Percentiles rank a stretch among this genome's conserved stretches.
phyloP scores from a whole-genome alignment of 164 flowering plant species.

The Taxillus chinensis region DNA sequence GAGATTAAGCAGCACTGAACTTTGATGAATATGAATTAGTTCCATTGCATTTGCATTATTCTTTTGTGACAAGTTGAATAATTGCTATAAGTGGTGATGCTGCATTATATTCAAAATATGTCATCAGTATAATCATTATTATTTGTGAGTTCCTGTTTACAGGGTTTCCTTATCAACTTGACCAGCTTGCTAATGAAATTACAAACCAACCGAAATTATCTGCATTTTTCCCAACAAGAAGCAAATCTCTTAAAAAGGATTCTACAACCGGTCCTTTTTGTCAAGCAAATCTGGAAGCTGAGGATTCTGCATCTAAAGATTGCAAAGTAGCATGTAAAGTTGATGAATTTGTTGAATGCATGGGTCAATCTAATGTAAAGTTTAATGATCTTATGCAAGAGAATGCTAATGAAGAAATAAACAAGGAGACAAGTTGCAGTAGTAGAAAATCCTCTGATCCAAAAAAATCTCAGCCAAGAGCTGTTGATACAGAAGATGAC shows the following conservation, averaged over 20 bases:
- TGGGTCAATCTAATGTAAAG: constrained; percentile 13
- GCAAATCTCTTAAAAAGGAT: constrained; percentile 17
- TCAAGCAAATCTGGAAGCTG: constrained; percentile 22
- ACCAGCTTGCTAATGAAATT: constrained; percentile 49
- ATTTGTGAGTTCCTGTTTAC: constrained; percentile 9
- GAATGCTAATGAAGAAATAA: constrained; percentile 4
- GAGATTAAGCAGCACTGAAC: no score
- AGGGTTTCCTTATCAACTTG: constrained; percentile 95
- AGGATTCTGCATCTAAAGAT: constrained; percentile 14
- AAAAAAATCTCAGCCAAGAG: constrained; percentile 8
- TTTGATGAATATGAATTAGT: no score
- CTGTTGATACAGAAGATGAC: constrained; percentile 15
- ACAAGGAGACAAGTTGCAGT: constrained; percentile 15
- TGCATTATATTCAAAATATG: neutral
- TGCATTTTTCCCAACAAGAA: constrained; percentile 49
- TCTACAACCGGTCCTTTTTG: constrained; percentile 10
- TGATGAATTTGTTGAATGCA: constrained; percentile 10
- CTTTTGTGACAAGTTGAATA: no score
- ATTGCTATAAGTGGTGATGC: neutral
- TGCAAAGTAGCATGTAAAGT: constrained; percentile 17
- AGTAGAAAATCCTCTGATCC: constrained; percentile 14
- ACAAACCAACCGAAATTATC: constrained; percentile 68
- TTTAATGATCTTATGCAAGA: constrained; percentile 8
- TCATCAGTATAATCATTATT: neutral
- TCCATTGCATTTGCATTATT: no score